Base-by-base conservation (phyloP, 805 yeast species). In the Geotrichum ghanense region DNA sequence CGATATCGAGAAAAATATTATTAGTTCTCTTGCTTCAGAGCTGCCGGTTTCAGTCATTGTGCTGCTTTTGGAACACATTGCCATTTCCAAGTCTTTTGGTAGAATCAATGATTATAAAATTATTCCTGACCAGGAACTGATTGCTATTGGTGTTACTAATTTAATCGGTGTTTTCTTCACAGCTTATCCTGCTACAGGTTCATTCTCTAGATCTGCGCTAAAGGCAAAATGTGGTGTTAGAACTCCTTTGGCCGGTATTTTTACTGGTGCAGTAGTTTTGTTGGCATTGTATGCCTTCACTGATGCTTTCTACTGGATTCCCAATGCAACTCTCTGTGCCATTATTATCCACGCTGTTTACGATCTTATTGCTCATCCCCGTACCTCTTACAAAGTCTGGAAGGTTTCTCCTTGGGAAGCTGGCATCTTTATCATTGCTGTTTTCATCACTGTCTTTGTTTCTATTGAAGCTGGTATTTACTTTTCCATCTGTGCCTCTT, bases 141-240 rank as follows among this genome's bases (percentile, higher is more conserved):
- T 89, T 59, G 96, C 97, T 39, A 89, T 89, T 64, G 97, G 97
- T 58, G 84, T 83, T 41, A 82, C 92, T 46, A 89, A 89, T 66
- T 72, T 89, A 62, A 72, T 89, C 55, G 96, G 96, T 55, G 86
- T 95, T 19, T 86, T 88, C 61, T 89, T 89, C 75, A 74, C 78
- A 58, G 95, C 97, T 6, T 89, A 89, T 63, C 97, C 97, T 7
- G 88, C 95, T 4, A 89, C 97, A 3, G 97, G 97, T 42, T 89
- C 97, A 1, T 89, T 89, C 65, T 84, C 95, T 19, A 81, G 97
- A 70, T 83, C 95, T 42, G 97, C 97, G 5, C 73, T 89, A 57
- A 89, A 90, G 67, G 82, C 95, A 44, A 89, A 89, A 66, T 89
- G 95, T 74, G 95, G 95, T 61, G 97, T 89, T 42, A 77, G 88